A percentile compares a stretch with the other conserved stretches of the same genome.
Conservation (phyloP, 257 asterid species). For the Linaria vulgaris region DNA sequence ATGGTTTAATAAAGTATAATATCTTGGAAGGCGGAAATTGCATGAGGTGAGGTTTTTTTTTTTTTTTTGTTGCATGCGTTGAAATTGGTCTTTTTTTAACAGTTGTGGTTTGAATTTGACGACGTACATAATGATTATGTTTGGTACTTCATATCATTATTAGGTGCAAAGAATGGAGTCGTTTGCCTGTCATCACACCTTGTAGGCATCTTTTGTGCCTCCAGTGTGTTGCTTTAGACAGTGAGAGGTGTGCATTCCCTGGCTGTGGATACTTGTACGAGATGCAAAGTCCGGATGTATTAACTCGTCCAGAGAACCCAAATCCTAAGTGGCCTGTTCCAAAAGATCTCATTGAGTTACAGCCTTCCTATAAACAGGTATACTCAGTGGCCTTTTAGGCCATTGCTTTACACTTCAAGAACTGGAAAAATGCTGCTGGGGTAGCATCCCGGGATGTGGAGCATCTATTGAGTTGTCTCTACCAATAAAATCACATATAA, state of each 20-base stretch:
- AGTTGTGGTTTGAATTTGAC: constrained; percentile 22
- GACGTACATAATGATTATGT: constrained; percentile 22
- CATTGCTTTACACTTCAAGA: neutral
- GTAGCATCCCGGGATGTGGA: neutral
- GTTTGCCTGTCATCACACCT: constrained; percentile 91
- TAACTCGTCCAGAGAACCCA: constrained; percentile 96
- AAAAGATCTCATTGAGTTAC: constrained; percentile 96
- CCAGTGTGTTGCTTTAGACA: constrained; percentile 89
- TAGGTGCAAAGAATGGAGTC: constrained; percentile 98
- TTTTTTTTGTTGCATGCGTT: constrained; percentile 62
- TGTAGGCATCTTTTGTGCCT: constrained; percentile 91
- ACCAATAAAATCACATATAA: constrained; percentile 4
- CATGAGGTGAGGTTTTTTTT: constrained; percentile 54
- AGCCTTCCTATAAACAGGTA: constrained; percentile 96
- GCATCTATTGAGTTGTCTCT: constrained; percentile 12
- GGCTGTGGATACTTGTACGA: constrained; percentile 79
- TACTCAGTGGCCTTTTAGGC: constrained; percentile 11
- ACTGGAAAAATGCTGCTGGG: constrained; percentile 1
- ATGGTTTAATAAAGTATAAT: constrained; percentile 52
- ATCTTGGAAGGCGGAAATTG: constrained; percentile 74
- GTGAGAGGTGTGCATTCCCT: constrained; percentile 75
- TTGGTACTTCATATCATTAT: constrained; percentile 21
- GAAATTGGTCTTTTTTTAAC: constrained; percentile 16
- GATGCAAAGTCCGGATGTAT: constrained; percentile 93
- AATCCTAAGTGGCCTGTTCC: constrained; percentile 99